Conservation (phyloP, 1,284 basidiomycete species). For the Acaromyces ingoldii region DNA sequence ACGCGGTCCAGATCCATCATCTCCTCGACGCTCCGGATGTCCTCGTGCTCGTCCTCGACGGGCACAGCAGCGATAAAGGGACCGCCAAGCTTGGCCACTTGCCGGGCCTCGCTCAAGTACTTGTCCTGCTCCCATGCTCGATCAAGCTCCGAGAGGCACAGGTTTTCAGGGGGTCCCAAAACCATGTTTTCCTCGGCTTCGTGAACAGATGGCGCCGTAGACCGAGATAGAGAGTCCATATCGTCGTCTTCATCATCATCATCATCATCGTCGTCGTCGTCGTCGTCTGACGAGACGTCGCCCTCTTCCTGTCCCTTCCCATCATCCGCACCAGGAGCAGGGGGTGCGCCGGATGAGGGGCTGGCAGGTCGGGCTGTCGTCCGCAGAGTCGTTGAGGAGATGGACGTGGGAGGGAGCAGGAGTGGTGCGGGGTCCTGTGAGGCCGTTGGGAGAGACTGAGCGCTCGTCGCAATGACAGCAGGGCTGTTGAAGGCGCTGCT, state of each 20-base stretch:
- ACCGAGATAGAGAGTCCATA: no score
- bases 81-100: neutral
- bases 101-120: neutral
- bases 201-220: no score
- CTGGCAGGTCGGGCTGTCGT: neutral
- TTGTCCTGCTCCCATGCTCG: slow-evolving; percentile 6
- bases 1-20: no score
- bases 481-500: slow-evolving; percentile 4
- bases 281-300: neutral
- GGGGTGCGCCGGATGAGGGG: neutral
- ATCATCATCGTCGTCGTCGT: neutral
- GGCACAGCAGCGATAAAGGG: no score
- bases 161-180: slow-evolving; percentile 3
- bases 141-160: slow-evolving; percentile 9
- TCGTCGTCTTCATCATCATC: slow-evolving; percentile 4
- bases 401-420: neutral
- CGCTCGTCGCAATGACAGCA: no score
- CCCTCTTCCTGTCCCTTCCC: neutral
- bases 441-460: neutral
- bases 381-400: neutral
- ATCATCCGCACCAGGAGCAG: neutral
- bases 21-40: neutral
- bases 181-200: neutral
- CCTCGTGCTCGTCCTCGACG: neutral
- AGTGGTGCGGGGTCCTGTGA: neutral